Percentiles rank a stretch among this genome's conserved stretches.
phyloP scores from a whole-genome alignment of 371 early-diverging fungal species.

The Mortierella sp. region DNA sequence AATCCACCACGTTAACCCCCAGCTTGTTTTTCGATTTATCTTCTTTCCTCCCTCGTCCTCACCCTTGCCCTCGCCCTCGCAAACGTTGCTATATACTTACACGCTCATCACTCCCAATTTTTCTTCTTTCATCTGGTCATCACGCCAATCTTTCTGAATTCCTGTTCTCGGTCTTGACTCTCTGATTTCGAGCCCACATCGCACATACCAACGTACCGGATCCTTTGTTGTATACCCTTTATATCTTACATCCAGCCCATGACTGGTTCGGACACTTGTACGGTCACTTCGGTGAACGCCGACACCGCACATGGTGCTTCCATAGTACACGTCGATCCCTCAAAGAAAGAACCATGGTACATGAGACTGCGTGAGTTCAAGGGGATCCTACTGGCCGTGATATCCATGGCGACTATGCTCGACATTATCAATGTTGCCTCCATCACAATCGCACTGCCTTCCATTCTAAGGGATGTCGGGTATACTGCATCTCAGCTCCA shows the following conservation, averaged over 20 bases:
- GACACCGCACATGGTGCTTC: not conserved
- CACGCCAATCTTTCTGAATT: too few relatives aligned
- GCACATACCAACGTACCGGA: too few relatives aligned
- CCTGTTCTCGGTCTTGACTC: too few relatives aligned
- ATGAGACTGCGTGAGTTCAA: constrained; percentile 18
- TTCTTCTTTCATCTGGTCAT: too few relatives aligned
- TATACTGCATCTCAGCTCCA: constrained; percentile 34
- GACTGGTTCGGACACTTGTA: not conserved
- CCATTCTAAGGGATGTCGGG: constrained; percentile 39
- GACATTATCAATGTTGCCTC: constrained; percentile 54
- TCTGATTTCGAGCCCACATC: too few relatives aligned
- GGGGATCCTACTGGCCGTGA: constrained; percentile 28
- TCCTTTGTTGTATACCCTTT: too few relatives aligned
- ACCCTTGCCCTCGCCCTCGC: too few relatives aligned
- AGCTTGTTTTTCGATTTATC: too few relatives aligned
- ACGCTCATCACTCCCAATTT: too few relatives aligned
- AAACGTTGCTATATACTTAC: too few relatives aligned
- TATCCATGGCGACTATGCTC: constrained; percentile 36
- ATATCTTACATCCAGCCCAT: not conserved
- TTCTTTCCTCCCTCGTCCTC: too few relatives aligned
- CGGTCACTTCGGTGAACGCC: not conserved
- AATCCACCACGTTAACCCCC: too few relatives aligned
- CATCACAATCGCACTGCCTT: constrained; percentile 52
- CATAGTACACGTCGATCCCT: not conserved
- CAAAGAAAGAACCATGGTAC: constrained; percentile 27